Conservation (phyloP, 2,329 filamentous ascomycete species). For the Echinosphaeria canescens region DNA sequence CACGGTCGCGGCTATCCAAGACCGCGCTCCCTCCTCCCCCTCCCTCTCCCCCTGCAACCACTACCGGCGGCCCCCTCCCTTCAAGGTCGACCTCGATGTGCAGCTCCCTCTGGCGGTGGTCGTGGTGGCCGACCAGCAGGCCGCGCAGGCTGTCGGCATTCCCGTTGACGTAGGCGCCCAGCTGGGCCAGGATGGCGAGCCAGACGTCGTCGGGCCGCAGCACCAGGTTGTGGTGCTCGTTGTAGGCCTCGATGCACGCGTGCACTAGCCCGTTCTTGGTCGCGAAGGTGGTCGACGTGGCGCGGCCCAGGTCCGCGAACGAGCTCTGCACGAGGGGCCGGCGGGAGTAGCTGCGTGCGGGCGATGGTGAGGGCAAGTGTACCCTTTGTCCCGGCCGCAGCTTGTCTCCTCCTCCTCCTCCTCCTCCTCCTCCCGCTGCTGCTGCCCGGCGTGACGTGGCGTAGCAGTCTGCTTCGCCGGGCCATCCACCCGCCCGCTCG, state of each 20-base stretch:
- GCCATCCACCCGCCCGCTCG: no score
- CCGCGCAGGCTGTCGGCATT: conserved; percentile 19
- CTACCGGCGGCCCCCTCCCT: no score
- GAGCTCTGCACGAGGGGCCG: conserved; percentile 5
- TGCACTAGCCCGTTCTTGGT: conserved; percentile 16
- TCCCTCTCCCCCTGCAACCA: no score
- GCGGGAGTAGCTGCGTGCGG: no score
- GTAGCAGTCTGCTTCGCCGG: background rate
- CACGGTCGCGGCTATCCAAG: no score
- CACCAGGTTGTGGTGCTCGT: conserved; percentile 18
- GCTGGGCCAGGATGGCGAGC: conserved; percentile 24
- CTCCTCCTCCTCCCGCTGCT: background rate
- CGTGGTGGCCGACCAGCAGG: conserved; percentile 18
- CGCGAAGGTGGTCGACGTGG: conserved; percentile 3
- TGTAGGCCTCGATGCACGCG: conserved; percentile 16
- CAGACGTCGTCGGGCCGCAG: conserved; percentile 30
- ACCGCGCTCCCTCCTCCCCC: no score
- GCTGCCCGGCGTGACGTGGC: background rate
- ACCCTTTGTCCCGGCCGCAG: background rate
- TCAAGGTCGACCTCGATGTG: conserved; percentile 4
- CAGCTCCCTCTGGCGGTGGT: conserved; percentile 7
- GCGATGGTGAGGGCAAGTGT: no score
- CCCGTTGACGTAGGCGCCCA: conserved; percentile 21
- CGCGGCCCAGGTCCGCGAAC: conserved; percentile 8
- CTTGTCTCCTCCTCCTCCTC: background rate